Base-by-base conservation (phyloP, 2,329 filamentous ascomycete genomes). In the Lachnellula subtilissima region DNA sequence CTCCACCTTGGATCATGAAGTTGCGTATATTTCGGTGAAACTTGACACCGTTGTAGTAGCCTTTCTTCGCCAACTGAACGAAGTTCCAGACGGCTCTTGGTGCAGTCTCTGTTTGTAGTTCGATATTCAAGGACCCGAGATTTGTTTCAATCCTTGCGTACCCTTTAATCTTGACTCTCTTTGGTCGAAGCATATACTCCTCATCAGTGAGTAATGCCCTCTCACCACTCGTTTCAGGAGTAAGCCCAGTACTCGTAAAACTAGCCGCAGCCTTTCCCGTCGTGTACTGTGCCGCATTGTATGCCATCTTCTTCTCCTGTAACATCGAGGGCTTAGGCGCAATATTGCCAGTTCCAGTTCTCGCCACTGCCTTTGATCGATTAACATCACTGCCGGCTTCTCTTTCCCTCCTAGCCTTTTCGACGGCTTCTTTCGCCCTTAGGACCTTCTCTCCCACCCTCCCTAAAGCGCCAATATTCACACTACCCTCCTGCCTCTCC, bases 11-110 rank as follows among this genome's bases (percentile, higher is more conserved):
- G 40, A 99, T 89, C 94, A 99, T 99, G 71, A 99, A 99, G 65
- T 89, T 90, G 56, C 86, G 86, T 65, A 99, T 97, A 70, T 95
- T 97, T 60, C 94, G 85, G 72, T 99, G 94, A 70, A 99, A 99
- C 12, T 81, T 73, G 2, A 96, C 86, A 61, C 83, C 83, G 51
- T 84, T 85, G 75, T 97, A 99, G 73, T 96, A 97, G 0, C 93
- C 93, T 63, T 88, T 89, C 68, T 96, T 88, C 1, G 91, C 84
- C 4, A 99, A 77, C 54, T 88, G 86, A 52, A 96, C 83, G 68
- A 99, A 99, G 72, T 99, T 99, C 91, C 93, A 99, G 1, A 97
- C 94, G 0, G 94, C 91, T 65, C 88, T 89, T 1, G 94, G 94
- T 2, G 94, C 92, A 54, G 87, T 89, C 69, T 99, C 94, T 2